Base-by-base conservation (phyloP, 805 yeast species). In the Barnettozyma sp. region DNA sequence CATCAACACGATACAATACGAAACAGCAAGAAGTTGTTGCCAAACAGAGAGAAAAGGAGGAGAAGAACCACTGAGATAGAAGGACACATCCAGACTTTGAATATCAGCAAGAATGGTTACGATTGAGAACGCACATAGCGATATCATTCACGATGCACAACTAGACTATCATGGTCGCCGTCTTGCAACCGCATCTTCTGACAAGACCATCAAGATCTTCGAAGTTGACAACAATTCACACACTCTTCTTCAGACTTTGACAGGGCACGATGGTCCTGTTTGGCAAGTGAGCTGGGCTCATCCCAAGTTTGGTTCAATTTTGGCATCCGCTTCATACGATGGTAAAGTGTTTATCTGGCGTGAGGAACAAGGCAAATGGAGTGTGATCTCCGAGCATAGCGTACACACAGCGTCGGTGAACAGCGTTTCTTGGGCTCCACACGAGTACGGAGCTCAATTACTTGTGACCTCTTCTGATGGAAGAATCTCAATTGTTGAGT, bases 251-350 rank as follows among this genome's bases (percentile, higher is more conserved):
- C 96, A 87, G 47, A 88, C 97, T 1, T 66, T 92, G 44, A 69
- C 74, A 33, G 97, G 94, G 25, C 98, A 92, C 60, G 96, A 87
- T 44, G 98, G 97, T 22, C 97, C 98, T 10, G 97, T 92, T 32
- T 92, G 98, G 98, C 95, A 90, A 63, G 94, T 87, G 15, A 76
- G 85, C 36, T 92, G 98, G 98, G 97, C 97, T 3, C 98, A 92
- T 58, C 98, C 98, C 22, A 90, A 90, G 59, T 92, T 90, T 55
- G 98, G 98, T 26, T 81, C 86, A 11, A 85, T 90, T 44, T 69
- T 92, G 45, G 98, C 98, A 1, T 82, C 95, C 18, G 85, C 95
- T 49, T 86, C 96, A 2, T 92, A 86, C 55, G 97, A 92, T 56
- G 98, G 98, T 36, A 82, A 82, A 53, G 97, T 85, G 13, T 65